A percentile compares a stretch with the other conserved stretches of the same genome.
Evolutionary conservation across 371 early-diverging fungal genomes (phyloP).

Genomic region (Actinomortierella wolfii): DNA sequence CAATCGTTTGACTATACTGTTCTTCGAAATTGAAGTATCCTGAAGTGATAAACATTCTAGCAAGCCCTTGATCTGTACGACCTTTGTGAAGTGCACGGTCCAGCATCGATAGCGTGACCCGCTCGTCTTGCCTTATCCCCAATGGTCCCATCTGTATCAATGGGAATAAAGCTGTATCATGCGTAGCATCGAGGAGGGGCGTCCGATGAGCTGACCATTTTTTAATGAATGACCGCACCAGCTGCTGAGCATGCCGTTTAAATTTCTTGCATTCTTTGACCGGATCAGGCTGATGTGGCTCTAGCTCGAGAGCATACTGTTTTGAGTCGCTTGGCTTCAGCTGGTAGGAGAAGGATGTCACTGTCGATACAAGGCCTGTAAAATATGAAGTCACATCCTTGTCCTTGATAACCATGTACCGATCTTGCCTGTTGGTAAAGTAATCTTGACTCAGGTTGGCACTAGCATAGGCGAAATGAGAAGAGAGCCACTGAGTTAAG

Average conservation of each 20-base stretch:
- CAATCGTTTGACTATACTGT: slow-evolving; percentile 62
- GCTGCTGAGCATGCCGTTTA: slow-evolving; percentile 55
- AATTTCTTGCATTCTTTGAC: slow-evolving; percentile 63
- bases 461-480: slow-evolving; percentile 48
- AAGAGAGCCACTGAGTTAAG: no score
- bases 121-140: slow-evolving; percentile 80
- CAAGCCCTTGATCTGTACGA: slow-evolving; percentile 29
- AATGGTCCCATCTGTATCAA: slow-evolving; percentile 89
- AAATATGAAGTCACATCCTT: slow-evolving; percentile 72
- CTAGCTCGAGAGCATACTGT: slow-evolving; percentile 24
- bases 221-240: slow-evolving; percentile 56
- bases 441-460: slow-evolving; percentile 97
- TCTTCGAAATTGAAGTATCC: slow-evolving; percentile 95
- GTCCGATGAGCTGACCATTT: slow-evolving; percentile 42
- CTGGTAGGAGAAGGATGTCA: slow-evolving; percentile 73
- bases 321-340: slow-evolving; percentile 28
- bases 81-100: slow-evolving; percentile 45
- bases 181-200: slow-evolving; percentile 16
- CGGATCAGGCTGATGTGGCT: slow-evolving; percentile 62
- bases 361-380: slow-evolving; percentile 60
- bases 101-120: slow-evolving; percentile 62
- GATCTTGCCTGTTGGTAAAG: slow-evolving; percentile 94
- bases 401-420: slow-evolving; percentile 78
- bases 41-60: slow-evolving; percentile 75
- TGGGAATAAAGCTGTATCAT: slow-evolving; percentile 82